phyloP scores from a whole-genome alignment of 2,329 filamentous ascomycete species.

The Alternaria sp. region DNA sequence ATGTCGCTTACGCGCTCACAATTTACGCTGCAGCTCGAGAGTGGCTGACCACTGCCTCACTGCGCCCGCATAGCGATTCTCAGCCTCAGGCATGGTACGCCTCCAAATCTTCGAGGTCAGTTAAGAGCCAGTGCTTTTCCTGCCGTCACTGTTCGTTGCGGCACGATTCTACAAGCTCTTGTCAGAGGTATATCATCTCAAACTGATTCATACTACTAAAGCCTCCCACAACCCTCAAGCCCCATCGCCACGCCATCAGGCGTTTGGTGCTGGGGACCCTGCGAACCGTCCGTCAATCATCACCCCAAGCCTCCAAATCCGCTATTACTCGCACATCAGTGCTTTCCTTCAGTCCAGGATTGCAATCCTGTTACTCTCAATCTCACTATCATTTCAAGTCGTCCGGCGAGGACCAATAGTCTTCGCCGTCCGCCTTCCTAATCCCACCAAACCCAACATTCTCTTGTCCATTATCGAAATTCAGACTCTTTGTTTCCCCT shows the following conservation, averaged over 20 bases:
- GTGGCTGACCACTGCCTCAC: not conserved
- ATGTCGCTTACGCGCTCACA: no score
- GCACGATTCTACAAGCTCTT: not conserved
- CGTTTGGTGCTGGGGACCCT: not conserved
- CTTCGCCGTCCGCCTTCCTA: not conserved
- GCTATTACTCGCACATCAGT: not conserved
- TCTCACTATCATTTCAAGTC: not conserved
- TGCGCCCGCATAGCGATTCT: no score
- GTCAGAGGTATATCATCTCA: not conserved
- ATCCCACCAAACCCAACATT: not conserved
- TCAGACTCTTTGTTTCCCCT: slow-evolving; percentile 6
- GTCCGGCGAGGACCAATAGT: not conserved
- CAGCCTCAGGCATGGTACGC: no score
- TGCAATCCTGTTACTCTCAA: not conserved
- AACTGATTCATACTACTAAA: not conserved
- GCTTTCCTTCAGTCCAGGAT: not conserved
- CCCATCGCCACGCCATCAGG: not conserved
- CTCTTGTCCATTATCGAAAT: not conserved
- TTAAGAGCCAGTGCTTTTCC: not conserved
- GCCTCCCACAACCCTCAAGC: not conserved
- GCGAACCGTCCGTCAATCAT: not conserved
- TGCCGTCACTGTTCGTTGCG: not conserved
- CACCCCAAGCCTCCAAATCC: not conserved
- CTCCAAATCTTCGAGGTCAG: not conserved
- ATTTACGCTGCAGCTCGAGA: not conserved